Conservation (phyloP, 108 stramenopile genomes). For the Thalassiosira profunda region DNA sequence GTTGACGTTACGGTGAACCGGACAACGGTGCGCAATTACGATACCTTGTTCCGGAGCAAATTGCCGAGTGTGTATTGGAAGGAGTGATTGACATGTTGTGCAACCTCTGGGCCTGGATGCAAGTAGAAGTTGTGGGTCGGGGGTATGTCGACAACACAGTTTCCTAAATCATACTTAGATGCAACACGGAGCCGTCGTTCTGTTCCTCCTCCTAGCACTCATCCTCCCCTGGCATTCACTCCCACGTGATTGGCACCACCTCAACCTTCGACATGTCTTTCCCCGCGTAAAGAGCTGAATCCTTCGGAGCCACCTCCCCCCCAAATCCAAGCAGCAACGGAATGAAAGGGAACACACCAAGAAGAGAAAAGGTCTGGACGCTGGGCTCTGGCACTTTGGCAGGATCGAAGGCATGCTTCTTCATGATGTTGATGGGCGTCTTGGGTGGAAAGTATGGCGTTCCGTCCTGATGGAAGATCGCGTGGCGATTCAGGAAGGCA, state of each 20-base stretch:
- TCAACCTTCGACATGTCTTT: constrained; percentile 14
- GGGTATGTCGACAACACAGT: no score
- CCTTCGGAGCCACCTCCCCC: not conserved
- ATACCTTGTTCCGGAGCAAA: constrained; percentile 3
- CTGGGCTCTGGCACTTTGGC: constrained; percentile 5
- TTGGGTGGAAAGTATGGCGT: not conserved
- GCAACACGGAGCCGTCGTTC: no score
- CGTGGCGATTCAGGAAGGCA: constrained; percentile 7
- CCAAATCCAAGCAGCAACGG: constrained; percentile 9
- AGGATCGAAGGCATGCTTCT: constrained; percentile 15
- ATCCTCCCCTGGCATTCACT: no score
- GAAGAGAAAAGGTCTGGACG: not conserved
- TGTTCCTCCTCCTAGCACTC: no score
- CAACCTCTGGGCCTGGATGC: no score
- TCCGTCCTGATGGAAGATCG: not conserved
- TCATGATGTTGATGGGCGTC: constrained; percentile 10
- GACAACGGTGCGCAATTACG: constrained; percentile 9
- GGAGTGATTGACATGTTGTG: no score
- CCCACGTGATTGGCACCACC: constrained; percentile 18
- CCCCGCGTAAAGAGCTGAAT: not conserved
- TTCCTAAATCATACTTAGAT: no score
- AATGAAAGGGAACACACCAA: not conserved
- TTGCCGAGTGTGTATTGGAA: constrained; percentile 8
- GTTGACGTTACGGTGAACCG: not conserved
- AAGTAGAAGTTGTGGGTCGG: no score